Evolutionary conservation across 176 grass and related monocot species (phyloP), one percentile per base, ranked within the genome.

Genomic region (Bromus sterilis): DNA sequence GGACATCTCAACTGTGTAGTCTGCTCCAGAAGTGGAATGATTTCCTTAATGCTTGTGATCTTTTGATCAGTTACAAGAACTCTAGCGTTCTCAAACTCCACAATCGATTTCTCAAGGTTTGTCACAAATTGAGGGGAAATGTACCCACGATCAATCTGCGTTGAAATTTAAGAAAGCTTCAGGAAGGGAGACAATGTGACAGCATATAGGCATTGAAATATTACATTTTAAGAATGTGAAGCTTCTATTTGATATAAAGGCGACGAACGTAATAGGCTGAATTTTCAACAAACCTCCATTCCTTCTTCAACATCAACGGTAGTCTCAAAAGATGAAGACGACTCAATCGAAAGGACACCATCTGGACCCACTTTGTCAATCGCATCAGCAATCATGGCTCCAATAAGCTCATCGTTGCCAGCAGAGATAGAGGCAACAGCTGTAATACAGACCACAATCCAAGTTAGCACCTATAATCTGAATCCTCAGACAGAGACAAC

Each of bases 261-360:
- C 0, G 20, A 76, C 18, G 37, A 41, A 21, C n/a, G n/a, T n/a
- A 23, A 11, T 71, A 62, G 29, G 32, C 4, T 56, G 57, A 32
- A 41, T 66, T 56, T 78, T 56, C 13, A 65, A 88, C 85, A 57
- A 77, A 97, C 94, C 94, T 97, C 91, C 94, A 97, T 97, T 66
- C 94, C 94, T 88, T 97, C 94, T 90, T 97, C 94, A 61, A 97
- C 94, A 4, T 97, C 91, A 86, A 97, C 87, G 40, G 91, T 97
- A 30, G 94, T 97, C 79, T 94, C 91, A 61, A 97, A 97, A 53
- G 94, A 97, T 15, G 94, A 97, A 2, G 94, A 97, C 10, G 94
- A 97, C 77, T 97, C 91, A 7, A 94, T 97, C 18, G 91, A 97
- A 80, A 97, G 91, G 56, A 97, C 91, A 71, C 91, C 89, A 68